Evolutionary conservation across 2,329 filamentous ascomycete species (phyloP).

Genomic region (Epichloe bromicola): DNA sequence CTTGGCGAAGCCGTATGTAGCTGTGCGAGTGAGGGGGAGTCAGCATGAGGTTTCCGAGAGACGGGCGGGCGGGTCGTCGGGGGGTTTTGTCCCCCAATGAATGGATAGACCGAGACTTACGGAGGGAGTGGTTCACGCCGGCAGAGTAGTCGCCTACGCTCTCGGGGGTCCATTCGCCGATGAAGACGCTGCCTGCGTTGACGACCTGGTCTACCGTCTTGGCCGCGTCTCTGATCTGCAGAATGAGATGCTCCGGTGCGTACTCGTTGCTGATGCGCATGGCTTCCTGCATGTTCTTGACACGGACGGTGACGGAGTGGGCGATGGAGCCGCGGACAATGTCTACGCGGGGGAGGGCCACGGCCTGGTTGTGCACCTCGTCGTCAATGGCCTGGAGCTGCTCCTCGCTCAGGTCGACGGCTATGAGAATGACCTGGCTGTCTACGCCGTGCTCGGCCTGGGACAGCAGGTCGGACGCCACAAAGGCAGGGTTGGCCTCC

Average conservation of each 20-base stretch:
- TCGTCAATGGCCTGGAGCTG: conserved; percentile 77
- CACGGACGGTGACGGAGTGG: conserved; percentile 80
- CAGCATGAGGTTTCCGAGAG: not conserved
- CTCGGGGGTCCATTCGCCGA: conserved; percentile 88
- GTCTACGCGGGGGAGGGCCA: conserved; percentile 76
- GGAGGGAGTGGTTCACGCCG: conserved; percentile 92
- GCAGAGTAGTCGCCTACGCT: conserved; percentile 97
- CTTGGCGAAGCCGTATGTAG: conserved; percentile 95
- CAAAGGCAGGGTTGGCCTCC: conserved; percentile 80
- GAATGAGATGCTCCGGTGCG: conserved; percentile 89
- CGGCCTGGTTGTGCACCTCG: conserved; percentile 78
- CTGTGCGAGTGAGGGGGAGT: conserved; percentile 28
- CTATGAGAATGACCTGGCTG: conserved; percentile 86
- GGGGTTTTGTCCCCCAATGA: not conserved
- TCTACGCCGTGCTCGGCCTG: conserved; percentile 96
- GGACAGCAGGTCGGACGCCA: conserved; percentile 85
- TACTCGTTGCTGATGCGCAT: conserved; percentile 84
- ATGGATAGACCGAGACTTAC: conserved; percentile 43
- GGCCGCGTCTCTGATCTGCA: conserved; percentile 72
- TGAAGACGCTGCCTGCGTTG: conserved; percentile 93
- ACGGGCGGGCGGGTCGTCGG: no score
- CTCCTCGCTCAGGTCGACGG: conserved; percentile 61
- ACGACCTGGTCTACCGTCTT: conserved; percentile 64
- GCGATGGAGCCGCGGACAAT: conserved; percentile 83
- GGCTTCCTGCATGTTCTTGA: conserved; percentile 57